These are phyloP conservation scores for Aristolochia contorta DNA, from an alignment of 164 flowering plant species.

Conservation along the genomic window DNA sequence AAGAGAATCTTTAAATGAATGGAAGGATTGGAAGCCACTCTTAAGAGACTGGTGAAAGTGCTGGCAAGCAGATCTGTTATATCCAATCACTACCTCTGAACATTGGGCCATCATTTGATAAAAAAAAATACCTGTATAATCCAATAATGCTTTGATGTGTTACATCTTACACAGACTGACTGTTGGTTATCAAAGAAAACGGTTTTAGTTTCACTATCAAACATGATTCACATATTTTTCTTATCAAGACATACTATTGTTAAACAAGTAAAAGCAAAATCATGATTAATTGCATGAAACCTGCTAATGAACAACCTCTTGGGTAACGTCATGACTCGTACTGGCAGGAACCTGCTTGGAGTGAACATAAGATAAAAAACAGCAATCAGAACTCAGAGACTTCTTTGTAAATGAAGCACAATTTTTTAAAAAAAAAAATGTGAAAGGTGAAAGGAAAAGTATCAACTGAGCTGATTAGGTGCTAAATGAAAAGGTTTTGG, in stretches of 20 bases:
- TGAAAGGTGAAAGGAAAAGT: no score
- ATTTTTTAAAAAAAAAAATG: background rate
- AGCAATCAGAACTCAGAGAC: background rate
- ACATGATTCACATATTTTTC: background rate
- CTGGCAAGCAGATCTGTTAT: no score
- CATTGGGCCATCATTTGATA: no score
- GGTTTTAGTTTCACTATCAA: background rate
- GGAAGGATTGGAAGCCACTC: no score
- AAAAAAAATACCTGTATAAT: no score
- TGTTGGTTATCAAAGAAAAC: background rate
- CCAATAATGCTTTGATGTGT: no score
- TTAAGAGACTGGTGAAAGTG: no score
- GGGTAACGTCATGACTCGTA: conserved; percentile 6
- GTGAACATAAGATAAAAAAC: background rate
- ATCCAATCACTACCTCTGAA: no score
- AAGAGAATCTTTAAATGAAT: no score
- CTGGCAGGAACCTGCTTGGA: conserved; percentile 12
- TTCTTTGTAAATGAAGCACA: background rate
- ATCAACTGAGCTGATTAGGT: no score
- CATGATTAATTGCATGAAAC: conserved; percentile 1
- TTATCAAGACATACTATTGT: background rate
- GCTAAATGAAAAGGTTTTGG: no score
- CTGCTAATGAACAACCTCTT: conserved; percentile 17
- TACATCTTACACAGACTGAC: no score
- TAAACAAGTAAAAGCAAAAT: background rate